A percentile compares a stretch with the other conserved stretches of the same genome.
Conservation (phyloP, 1,139 yeast species). For the Yamadazyma sp. region DNA sequence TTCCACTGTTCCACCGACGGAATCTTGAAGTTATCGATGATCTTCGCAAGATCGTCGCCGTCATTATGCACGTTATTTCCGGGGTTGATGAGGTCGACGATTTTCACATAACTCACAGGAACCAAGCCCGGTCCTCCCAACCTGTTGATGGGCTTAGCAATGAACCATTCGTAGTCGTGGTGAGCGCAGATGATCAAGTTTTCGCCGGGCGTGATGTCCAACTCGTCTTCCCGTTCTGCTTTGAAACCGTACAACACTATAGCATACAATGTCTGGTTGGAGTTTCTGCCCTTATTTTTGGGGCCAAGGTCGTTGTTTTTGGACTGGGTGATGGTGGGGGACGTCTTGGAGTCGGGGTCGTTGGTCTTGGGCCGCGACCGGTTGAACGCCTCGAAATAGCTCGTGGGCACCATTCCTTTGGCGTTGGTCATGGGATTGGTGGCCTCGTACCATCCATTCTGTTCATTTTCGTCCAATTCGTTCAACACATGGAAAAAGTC, state of each 20-base stretch:
- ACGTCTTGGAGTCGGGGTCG: constrained; percentile 9
- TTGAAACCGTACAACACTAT: constrained; percentile 70
- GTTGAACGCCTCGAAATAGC: constrained; percentile 78
- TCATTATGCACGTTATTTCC: constrained; percentile 13
- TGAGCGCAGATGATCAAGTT: constrained; percentile 92
- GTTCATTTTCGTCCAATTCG: constrained; percentile 45
- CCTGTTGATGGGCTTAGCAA: constrained; percentile 92
- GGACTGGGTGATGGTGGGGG: constrained; percentile 5
- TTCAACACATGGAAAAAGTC: constrained; percentile 84
- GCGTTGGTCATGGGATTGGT: constrained; percentile 77
- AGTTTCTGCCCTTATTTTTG: constrained; percentile 12
- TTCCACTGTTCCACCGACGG: constrained; percentile 98
- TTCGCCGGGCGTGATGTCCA: constrained; percentile 82
- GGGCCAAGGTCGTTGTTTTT: background rate
- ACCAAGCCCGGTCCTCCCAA: constrained; percentile 97
- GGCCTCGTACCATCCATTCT: constrained; percentile 82
- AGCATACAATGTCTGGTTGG: constrained; percentile 44
- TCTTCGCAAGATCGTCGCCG: constrained; percentile 29
- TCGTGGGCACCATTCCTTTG: constrained; percentile 84
- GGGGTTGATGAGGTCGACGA: constrained; percentile 67
- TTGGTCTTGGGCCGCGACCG: constrained; percentile 44
- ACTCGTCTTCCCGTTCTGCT: constrained; percentile 89
- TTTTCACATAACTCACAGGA: constrained; percentile 86
- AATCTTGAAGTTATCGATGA: constrained; percentile 61
- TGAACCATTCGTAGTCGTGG: constrained; percentile 95